A percentile compares a stretch with the other conserved stretches of the same genome.
Evolutionary conservation across 768 basidiomycete genomes (phyloP).

Genomic region (Lactarius quietus): DNA sequence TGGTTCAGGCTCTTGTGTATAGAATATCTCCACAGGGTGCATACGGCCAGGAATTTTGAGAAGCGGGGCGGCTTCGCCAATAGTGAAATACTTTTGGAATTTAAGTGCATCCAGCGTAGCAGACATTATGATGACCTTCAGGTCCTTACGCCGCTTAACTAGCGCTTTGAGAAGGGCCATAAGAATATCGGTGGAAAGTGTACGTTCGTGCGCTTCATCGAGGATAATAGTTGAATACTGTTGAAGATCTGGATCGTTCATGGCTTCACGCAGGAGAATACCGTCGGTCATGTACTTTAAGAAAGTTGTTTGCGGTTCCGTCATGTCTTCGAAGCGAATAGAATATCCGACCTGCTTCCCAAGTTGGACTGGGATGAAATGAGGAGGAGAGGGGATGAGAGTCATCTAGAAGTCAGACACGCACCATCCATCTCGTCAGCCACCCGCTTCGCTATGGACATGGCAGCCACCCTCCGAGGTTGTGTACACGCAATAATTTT

Average conservation of each 20-base stretch:
- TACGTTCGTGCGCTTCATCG: conserved; percentile 98
- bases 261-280: conserved; percentile 95
- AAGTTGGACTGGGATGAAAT: conserved; percentile 60
- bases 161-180: conserved; percentile 94
- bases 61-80: conserved; percentile 55
- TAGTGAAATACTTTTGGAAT: conserved; percentile 90
- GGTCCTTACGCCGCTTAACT: conserved; percentile 73
- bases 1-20: conserved; percentile 86
- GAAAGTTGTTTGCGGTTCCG: conserved; percentile 84
- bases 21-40: conserved; percentile 94
- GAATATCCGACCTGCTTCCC: conserved; percentile 97
- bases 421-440: conserved; percentile 98
- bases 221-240: conserved; percentile 98
- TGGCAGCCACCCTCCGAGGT: conserved; percentile 92
- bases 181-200: conserved; percentile 94
- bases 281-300: conserved; percentile 99
- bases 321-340: conserved; percentile 98
- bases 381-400: conserved; percentile 12
- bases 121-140: conserved; percentile 98
- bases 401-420: conserved; percentile 33
- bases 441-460: conserved; percentile 97
- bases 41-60: conserved; percentile 92
- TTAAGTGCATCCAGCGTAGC: conserved; percentile 98
- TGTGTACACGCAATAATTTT: conserved; percentile 97
- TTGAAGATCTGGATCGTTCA: conserved; percentile 87